These are phyloP conservation scores for Daldinia loculata DNA, from an alignment of 495 filamentous ascomycete genomes.

Conservation along the genomic window DNA sequence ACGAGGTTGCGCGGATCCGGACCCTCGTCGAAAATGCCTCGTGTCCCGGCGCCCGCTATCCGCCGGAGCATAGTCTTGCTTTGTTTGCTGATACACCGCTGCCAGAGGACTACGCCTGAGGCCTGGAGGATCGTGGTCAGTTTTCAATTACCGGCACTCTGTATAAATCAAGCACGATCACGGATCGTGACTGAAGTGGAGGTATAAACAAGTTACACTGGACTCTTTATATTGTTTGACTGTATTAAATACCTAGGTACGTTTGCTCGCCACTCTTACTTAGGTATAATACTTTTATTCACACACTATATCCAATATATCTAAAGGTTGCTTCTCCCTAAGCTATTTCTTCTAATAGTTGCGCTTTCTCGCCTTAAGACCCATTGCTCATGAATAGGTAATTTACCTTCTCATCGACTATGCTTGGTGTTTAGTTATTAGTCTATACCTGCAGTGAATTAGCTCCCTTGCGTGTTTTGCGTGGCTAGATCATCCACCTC, in stretches of 20 bases:
- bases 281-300: no score
- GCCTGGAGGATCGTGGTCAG: neutral
- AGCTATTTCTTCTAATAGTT: no score
- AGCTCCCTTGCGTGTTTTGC: no score
- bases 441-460: no score
- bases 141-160: slow-evolving; percentile 1
- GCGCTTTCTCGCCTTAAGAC: no score
- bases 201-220: neutral
- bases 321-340: no score
- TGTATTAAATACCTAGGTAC: neutral
- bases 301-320: no score
- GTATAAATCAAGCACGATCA: neutral
- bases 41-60: slow-evolving; percentile 20
- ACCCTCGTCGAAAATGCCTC: slow-evolving; percentile 13
- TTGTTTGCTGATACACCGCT: slow-evolving; percentile 32
- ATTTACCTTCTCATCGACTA: no score
- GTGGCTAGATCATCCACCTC: no score
- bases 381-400: no score
- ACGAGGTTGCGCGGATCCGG: slow-evolving; percentile 45
- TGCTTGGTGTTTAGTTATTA: no score
- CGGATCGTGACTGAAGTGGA: neutral
- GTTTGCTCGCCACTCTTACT: neutral
- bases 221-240: neutral
- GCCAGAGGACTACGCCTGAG: slow-evolving; percentile 9
- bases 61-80: slow-evolving; percentile 7